A percentile compares a stretch with the other conserved stretches of the same genome.
Conservation (phyloP, 2,329 filamentous ascomycete genomes). For the Fragosphaeria purpurea region DNA sequence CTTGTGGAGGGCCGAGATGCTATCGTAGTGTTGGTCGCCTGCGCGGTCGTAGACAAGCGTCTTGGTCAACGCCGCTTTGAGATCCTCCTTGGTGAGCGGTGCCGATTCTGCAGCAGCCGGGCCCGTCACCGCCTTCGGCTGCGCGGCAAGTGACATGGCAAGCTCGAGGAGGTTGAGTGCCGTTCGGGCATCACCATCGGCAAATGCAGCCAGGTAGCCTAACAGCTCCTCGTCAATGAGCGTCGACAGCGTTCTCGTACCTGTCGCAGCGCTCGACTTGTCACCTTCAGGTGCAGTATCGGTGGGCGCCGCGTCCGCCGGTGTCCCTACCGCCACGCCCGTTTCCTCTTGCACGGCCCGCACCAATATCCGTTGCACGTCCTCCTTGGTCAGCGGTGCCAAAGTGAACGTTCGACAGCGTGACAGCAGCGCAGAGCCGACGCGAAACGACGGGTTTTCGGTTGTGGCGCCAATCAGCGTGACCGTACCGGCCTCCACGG, state of each 20-base stretch:
- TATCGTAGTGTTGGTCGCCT: slow-evolving; percentile 95
- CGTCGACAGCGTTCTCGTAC: slow-evolving; percentile 26
- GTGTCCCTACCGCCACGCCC: not conserved
- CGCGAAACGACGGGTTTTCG: slow-evolving; percentile 92
- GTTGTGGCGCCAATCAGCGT: slow-evolving; percentile 93
- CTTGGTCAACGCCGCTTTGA: slow-evolving; percentile 78
- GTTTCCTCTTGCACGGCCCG: slow-evolving; percentile 60
- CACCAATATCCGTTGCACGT: slow-evolving; percentile 63
- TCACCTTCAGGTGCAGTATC: slow-evolving; percentile 21
- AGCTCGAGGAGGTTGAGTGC: slow-evolving; percentile 88
- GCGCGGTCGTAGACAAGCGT: slow-evolving; percentile 91
- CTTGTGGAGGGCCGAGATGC: slow-evolving; percentile 95
- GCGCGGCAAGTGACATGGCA: slow-evolving; percentile 61
- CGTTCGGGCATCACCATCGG: slow-evolving; percentile 87
- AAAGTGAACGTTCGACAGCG: slow-evolving; percentile 87
- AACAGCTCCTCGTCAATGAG: slow-evolving; percentile 72
- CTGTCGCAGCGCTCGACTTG: slow-evolving; percentile 27
- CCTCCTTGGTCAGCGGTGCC: slow-evolving; percentile 58
- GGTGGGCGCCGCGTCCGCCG: not conserved
- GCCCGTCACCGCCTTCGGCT: slow-evolving; percentile 5
- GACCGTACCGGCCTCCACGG: slow-evolving; percentile 82
- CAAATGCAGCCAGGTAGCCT: slow-evolving; percentile 71
- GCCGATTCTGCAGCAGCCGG: slow-evolving; percentile 30
- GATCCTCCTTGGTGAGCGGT: slow-evolving; percentile 59
- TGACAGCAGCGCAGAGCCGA: slow-evolving; percentile 77